Evolutionary conservation across 2,329 filamentous ascomycete species (phyloP), one percentile per base, ranked within the genome.

Genomic region (Pseudogymnoascus sp.): DNA sequence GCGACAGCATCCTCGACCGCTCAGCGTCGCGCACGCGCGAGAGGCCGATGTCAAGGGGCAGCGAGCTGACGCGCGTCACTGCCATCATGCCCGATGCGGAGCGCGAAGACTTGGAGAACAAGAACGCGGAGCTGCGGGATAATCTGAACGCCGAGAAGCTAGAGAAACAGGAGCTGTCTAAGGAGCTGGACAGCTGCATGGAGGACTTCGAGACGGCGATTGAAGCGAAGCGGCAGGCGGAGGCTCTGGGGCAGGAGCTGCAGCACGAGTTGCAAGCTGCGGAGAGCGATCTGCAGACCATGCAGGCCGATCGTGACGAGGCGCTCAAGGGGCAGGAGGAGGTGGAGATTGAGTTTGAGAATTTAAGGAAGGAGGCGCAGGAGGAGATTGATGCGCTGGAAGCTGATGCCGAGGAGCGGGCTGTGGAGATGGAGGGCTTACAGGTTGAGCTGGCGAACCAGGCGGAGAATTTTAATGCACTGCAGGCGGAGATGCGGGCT

Each of bases 1-100:
- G 93, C 5, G 95, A 97, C 72, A 96, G 92, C 73, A 89, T 97
- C 46, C 84, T 97, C 33, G 95, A 97, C 65, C 86, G 95, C n/a
- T 97, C 93, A 0, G 91, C 93, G 11, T 97, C 93, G 3, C 87
- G 93, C 44, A 88, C 91, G 9, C 84, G 86, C 62, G 84, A 87
- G 65, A 83, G 93, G 63, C 86, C 91, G 0, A 84, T 84, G 19
- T 96, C 92, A 3, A 82, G 91, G 29, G 89, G 88, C 0, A 77
- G 79, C 59, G 75, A 73, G 2, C 75, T 72, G 6, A 74, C 40
- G 17, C 72, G 71, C 3, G 66, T 70, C 35, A 66, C 72, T 38
- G 71, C 68, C 31, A 65, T 78, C 78, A 61, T 82, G 73, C 78
- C 92, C 75, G 93, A 97, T 65, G 81, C 84, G 2, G 93, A 93